Conservation (phyloP, 2,329 filamentous ascomycete species). For the Aspergillus persii region DNA sequence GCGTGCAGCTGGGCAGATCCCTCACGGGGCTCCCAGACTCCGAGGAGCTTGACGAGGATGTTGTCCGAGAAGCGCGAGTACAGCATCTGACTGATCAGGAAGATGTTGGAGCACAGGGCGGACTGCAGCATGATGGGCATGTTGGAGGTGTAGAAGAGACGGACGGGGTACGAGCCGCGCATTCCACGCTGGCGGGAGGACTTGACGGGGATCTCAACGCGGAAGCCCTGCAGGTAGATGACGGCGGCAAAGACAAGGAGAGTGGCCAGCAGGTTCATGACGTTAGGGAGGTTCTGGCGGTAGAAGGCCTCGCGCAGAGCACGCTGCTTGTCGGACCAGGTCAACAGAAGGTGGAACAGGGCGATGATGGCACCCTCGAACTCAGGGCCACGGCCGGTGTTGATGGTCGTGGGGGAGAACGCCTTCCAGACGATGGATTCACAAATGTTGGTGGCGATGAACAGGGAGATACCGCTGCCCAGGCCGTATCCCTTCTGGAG, state of each 20-base stretch:
- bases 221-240: conserved; percentile 99
- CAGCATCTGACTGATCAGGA: conserved; percentile 98
- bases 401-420: conserved; percentile 98
- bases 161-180: conserved; percentile 95
- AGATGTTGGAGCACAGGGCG: conserved; percentile 96
- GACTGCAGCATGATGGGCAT: conserved; percentile 99
- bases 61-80: conserved; percentile 99
- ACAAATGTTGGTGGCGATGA: conserved; percentile 99
- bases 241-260: conserved; percentile 92
- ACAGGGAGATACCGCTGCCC: conserved; percentile 96
- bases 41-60: conserved; percentile 93
- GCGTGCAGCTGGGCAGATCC: conserved; percentile 92
- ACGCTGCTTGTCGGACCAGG: conserved; percentile 99
- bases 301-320: conserved; percentile 99
- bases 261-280: conserved; percentile 97
- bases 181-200: conserved; percentile 98
- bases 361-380: conserved; percentile 98
- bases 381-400: conserved; percentile 97
- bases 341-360: conserved; percentile 95
- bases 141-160: conserved; percentile 99
- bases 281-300: conserved; percentile 97
- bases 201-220: conserved; percentile 99
- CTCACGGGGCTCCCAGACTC: conserved; percentile 97
- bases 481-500: conserved; percentile 99
- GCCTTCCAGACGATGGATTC: conserved; percentile 99